Base-by-base conservation (phyloP, 805 yeast genomes). In the Citeromyces matritensis region DNA sequence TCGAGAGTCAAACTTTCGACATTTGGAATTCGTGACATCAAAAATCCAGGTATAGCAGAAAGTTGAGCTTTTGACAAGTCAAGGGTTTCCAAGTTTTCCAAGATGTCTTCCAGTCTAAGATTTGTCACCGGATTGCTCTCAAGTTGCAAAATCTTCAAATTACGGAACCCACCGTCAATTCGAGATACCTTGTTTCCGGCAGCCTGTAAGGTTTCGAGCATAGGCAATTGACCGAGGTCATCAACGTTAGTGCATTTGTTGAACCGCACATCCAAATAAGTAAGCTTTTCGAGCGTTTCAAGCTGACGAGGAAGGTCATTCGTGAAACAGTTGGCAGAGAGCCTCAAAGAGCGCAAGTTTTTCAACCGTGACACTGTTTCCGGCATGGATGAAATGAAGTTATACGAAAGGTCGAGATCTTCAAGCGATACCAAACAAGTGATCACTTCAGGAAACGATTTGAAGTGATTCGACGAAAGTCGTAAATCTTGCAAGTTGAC, bases 111-210 rank as follows among this genome's bases (percentile, higher is more conserved):
- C 38, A 74, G 66, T 19, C 59, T 59, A 39, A 82, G 63, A 35
- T 69, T 64, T 0, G 95, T 84, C 34, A 85, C 69, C 4, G 95
- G 96, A 48, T 85, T 86, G 46, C 79, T 69, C 46, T 80, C 85
- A 30, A 85, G 58, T 44, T 77, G 80, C 26, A 86, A 59, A 10
- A 77, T 65, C 44, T 79, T 68, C 42, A 86, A 56, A 32, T 67
- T 67, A 23, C 69, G 67, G 43, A 82, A 66, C 30, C 65, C 56
- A 45, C 72, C 77, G 34, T 70, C 68, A 47, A 82, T 78, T 10
- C 69, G 67, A 0, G 93, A 72, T 9, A 85, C 75, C 37, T 68
- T 68, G 48, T 84, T 84, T 48, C 81, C 81, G 2, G 88, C 67
- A 6, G 83, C 70, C 42, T 73, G 72, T 15, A 80, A 55, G n/a